phyloP scores from a whole-genome alignment of 306 rosid species.

The Bauhinia variegata region DNA sequence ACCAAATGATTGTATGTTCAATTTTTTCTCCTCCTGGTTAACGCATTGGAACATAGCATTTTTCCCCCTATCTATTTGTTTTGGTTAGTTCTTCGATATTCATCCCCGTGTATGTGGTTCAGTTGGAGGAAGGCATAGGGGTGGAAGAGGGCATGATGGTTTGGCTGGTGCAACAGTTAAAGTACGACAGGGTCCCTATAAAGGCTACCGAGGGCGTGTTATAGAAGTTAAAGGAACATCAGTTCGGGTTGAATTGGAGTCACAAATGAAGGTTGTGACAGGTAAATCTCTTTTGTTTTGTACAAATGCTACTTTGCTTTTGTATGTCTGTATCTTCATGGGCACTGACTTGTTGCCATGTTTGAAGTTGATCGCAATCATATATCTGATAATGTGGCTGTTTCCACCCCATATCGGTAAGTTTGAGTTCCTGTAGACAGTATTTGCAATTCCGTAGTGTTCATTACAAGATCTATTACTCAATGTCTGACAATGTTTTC shows the following conservation, averaged over 20 bases:
- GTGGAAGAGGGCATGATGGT: constrained; percentile 93
- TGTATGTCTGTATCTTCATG: constrained; percentile 30
- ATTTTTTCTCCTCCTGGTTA: background rate
- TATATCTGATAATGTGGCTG: constrained; percentile 82
- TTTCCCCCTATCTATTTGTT: constrained; percentile 6
- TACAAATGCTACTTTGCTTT: constrained; percentile 1
- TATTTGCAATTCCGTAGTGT: constrained; percentile 20
- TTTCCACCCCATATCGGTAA: constrained; percentile 88
- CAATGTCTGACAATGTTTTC: constrained; percentile 10
- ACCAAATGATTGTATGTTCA: constrained; percentile 62
- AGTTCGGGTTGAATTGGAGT: constrained; percentile 93
- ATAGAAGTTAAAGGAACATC: constrained; percentile 75
- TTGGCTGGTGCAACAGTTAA: constrained; percentile 82
- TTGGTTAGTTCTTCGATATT: constrained; percentile 12
- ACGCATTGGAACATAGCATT: constrained; percentile 5
- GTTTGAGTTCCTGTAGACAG: constrained; percentile 24
- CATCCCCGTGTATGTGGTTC: constrained; percentile 38
- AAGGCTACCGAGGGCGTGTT: constrained; percentile 96
- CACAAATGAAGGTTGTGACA: constrained; percentile 97
- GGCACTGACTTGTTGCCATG: constrained; percentile 32
- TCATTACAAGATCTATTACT: constrained; percentile 12
- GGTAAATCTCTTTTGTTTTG: constrained; percentile 54
- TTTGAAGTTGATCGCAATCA: constrained; percentile 85
- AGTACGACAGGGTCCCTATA: constrained; percentile 84
- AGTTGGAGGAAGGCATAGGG: constrained; percentile 96